phyloP scores from a whole-genome alignment of 1,139 yeast species.

The Scheffersomyces stambukii region DNA sequence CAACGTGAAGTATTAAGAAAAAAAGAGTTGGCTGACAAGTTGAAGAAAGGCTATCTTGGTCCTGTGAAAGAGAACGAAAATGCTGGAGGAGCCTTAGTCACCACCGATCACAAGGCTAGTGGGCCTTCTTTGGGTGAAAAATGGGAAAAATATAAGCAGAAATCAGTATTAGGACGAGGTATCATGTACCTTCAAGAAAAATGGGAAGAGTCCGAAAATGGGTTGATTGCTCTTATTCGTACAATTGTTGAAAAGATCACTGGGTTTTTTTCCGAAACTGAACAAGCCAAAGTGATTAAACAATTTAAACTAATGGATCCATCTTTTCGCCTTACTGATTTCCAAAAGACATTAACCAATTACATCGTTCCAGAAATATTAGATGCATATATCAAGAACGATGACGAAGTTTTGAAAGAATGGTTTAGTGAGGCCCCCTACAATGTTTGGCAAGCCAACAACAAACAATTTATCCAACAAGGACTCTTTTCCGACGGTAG shows the following conservation, averaged over 20 bases:
- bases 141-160: conserved; percentile 65
- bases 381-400: conserved; percentile 95
- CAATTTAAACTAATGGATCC: conserved; percentile 91
- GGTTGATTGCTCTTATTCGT: conserved; percentile 76
- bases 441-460: conserved; percentile 91
- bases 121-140: conserved; percentile 69
- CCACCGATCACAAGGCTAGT: conserved; percentile 74
- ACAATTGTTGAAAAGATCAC: conserved; percentile 77
- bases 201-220: conserved; percentile 96
- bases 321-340: conserved; percentile 71
- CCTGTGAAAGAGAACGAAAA: conserved; percentile 75
- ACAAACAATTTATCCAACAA: conserved; percentile 89
- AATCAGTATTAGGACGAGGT: conserved; percentile 66
- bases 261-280: conserved; percentile 93
- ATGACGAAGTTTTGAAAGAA: conserved; percentile 70
- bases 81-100: conserved; percentile 81
- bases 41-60: conserved; percentile 58
- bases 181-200: conserved; percentile 60
- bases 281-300: conserved; percentile 84
- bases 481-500: conserved; percentile 89
- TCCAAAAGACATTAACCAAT: conserved; percentile 81
- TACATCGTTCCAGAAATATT: conserved; percentile 92
- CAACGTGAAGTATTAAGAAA: conserved; percentile 74
- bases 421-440: conserved; percentile 98
- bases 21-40: conserved; percentile 47